Base-by-base conservation (phyloP, 805 yeast genomes). In the Teunomyces pallodes region DNA sequence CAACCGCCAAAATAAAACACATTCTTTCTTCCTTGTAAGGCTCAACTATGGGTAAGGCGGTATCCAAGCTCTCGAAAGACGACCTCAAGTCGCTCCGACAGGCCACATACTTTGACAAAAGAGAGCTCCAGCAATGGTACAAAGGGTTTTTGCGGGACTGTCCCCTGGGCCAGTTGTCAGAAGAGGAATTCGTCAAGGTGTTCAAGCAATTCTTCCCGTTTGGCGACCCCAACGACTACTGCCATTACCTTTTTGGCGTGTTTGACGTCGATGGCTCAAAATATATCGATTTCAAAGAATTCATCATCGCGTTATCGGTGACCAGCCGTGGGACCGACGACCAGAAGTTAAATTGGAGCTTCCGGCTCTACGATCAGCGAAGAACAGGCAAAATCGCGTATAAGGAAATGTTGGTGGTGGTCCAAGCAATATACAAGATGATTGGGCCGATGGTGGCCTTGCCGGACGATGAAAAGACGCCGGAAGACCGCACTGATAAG, bases 81-180 rank as follows among this genome's bases (percentile, higher is more conserved):
- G 98, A 94, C 59, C 78, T 94, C 43, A 79, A 87, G 46, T 83
- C 86, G 46, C 79, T 94, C 50, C 87, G 86, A 63, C 84, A 82
- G 61, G 86, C 90, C 20, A 94, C 99, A 0, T 86, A 90, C 59
- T 94, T 94, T 62, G 96, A 92, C 61, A 83, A 91, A 46, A 78
- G 96, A 54, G 99, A 94, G 64, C 79, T 94, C 39, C 98, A 94
- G 66, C 99, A 92, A 63, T 94, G 99, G 99, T 92, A 92, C 64
- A 92, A 92, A 64, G 98, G 98, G 2, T 94, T 94, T 59, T 74
- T 86, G 36, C 79, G 97, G 61, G 99, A 94, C 65, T 92, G 97
- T 64, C 97, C 97, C 1, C 76, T 82, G 30, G 98, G 98, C 0
- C 91, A 86, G 63, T 74, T 94, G 26, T 82, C 90, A 2, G 86